Base-by-base conservation (phyloP, 148 eudicot species). In the Dysphania ambrosioides region DNA sequence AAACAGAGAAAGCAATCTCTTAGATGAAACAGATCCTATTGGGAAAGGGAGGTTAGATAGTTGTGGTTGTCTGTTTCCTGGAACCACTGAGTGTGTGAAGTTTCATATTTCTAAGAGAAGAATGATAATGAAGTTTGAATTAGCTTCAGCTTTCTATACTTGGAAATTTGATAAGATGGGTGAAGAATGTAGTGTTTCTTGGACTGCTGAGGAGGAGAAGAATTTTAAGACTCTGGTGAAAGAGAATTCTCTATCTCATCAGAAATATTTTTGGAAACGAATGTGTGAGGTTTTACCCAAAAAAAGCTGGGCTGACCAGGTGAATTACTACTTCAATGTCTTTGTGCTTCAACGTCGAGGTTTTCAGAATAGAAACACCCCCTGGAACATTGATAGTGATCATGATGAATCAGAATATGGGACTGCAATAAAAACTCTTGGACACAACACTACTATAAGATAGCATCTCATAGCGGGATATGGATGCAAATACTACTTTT, bases 121-220 rank as follows among this genome's bases (percentile, higher is more conserved):
- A 78, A 67, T 19, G 72, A 83, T 82, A 21, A 47, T 90, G 68
- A 88, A 84, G 79, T 84, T 79, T 57, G 97, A 95, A 78, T 47
- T 95, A 41, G 97, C 92, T 35, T 73, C 88, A 4, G 88, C 89
- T 18, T 95, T 88, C 60, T 75, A 80, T 66, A 47, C 74, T 57
- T 92, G 91, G 97, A 87, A 86, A 69, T 83, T 95, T 10, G 82
- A 86, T 68, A 80, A 58, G 76, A 92, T 92, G 90, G 99, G 99
- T 0, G 99, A 95, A 72, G 86, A 85, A 40, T 80, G 91, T 87
- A 69, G 82, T 81, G 31, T 75, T 74, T 80, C 85, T 11, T 95
- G 99, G 99, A 88, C 84, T 9, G 65, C 80, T 56, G 80, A 83
- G 55, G 99, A 95, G 41, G 88, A 89, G 80, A 72, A 71, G 56